Evolutionary conservation across 768 basidiomycete species (phyloP).

Genomic region (Tubosaeta brunneosetosa): DNA sequence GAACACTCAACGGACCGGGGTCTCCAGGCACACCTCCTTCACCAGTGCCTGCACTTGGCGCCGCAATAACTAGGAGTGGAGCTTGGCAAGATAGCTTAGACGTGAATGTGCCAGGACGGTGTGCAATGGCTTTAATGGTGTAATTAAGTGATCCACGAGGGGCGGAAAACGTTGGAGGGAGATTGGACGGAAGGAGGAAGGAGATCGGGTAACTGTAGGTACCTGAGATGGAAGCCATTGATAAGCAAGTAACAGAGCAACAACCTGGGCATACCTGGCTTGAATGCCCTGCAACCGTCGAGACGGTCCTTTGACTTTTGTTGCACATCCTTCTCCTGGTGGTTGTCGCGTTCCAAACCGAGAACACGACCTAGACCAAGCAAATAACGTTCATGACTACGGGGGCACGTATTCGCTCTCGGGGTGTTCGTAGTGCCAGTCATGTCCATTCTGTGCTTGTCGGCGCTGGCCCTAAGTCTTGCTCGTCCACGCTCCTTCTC

Average conservation of each 20-base stretch:
- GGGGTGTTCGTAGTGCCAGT: neutral
- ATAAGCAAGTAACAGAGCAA: neutral
- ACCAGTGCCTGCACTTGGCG: slow-evolving; percentile 76
- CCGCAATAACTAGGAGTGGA: slow-evolving; percentile 72
- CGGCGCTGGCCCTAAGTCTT: slow-evolving; percentile 9
- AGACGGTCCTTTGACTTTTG: slow-evolving; percentile 39
- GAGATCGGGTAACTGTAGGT: slow-evolving; percentile 95
- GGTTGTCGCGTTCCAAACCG: slow-evolving; percentile 15
- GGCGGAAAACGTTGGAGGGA: slow-evolving; percentile 75
- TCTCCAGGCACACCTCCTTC: slow-evolving; percentile 47
- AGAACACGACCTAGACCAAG: slow-evolving; percentile 35
- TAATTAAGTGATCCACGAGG: slow-evolving; percentile 77
- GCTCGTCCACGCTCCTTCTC: slow-evolving; percentile 24
- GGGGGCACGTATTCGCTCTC: neutral
- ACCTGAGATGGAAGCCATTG: slow-evolving; percentile 40
- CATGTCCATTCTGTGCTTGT: neutral
- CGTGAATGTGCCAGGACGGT: slow-evolving; percentile 84
- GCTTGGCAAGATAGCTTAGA: slow-evolving; percentile 65
- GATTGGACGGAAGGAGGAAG: slow-evolving; percentile 74
- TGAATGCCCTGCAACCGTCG: slow-evolving; percentile 82
- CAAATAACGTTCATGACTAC: slow-evolving; percentile 6
- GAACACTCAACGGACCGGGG: slow-evolving; percentile 73
- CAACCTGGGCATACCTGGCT: slow-evolving; percentile 55
- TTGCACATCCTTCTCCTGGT: slow-evolving; percentile 9
- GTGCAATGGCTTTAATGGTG: slow-evolving; percentile 74